A percentile compares a stretch with the other conserved stretches of the same genome.
Conservation (phyloP, 139 green algal genomes). For the Chlamydomonas sp. region DNA sequence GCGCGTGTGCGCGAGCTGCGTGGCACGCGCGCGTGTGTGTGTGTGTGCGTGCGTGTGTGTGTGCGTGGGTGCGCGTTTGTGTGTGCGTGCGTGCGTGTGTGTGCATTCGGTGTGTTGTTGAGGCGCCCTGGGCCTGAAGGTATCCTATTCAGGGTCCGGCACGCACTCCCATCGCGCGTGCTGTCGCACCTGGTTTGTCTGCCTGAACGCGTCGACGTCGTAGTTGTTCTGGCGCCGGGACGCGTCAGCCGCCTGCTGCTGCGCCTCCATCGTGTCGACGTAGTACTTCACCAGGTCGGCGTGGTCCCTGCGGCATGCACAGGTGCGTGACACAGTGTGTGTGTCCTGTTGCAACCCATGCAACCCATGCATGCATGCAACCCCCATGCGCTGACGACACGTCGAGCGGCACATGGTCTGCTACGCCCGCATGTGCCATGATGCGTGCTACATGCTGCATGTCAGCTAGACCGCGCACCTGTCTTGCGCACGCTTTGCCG, state of each 20-base stretch:
- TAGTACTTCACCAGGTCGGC: conserved; percentile 41
- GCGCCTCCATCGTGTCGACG: conserved; percentile 33
- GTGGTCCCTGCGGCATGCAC: conserved; percentile 33
- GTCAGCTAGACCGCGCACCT: conserved; percentile 42
- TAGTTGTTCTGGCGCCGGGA: conserved; percentile 19
- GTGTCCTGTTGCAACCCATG: too few species aligned
- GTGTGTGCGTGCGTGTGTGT: neutral
- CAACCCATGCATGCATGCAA: too few species aligned
- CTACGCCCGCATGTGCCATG: neutral
- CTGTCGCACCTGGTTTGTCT: conserved; percentile 24
- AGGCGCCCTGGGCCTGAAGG: too few species aligned
- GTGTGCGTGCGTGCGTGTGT: neutral
- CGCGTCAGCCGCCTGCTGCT: conserved; percentile 43
- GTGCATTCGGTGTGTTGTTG: neutral
- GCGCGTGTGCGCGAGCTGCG: conserved; percentile 48
- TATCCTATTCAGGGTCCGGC: neutral
- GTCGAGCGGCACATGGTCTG: neutral
- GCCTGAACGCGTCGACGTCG: conserved; percentile 35
- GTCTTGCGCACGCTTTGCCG: conserved; percentile 33
- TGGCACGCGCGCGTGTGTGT: too few species aligned
- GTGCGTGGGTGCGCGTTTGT: neutral
- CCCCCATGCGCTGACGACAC: neutral
- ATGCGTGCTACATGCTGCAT: neutral
- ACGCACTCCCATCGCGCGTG: neutral
- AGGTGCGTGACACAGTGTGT: too few species aligned